phyloP scores from a whole-genome alignment of 2,329 filamentous ascomycete genomes.

The Aureobasidium subglaciale region DNA sequence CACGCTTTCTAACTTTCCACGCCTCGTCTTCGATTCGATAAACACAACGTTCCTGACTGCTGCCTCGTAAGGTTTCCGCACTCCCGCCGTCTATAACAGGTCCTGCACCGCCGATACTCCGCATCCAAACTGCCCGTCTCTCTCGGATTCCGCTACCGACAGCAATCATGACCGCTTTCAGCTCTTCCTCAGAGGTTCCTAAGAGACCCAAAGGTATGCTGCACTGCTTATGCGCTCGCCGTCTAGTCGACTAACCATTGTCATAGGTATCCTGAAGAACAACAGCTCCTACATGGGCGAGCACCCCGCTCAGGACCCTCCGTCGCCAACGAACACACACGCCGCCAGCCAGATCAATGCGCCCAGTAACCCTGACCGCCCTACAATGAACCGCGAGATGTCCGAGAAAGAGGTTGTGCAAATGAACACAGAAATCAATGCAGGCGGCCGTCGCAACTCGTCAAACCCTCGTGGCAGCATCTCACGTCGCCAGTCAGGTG shows the following conservation, averaged over 20 bases:
- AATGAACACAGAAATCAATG: constrained; percentile 90
- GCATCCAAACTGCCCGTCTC: neutral
- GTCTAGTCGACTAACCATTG: neutral
- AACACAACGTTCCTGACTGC: neutral
- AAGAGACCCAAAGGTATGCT: constrained; percentile 39
- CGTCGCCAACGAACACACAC: constrained; percentile 39
- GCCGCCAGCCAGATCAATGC: constrained; percentile 26
- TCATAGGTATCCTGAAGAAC: constrained; percentile 87
- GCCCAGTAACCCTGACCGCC: constrained; percentile 29
- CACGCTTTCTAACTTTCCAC: neutral
- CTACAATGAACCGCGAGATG: constrained; percentile 43
- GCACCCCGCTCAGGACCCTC: constrained; percentile 44
- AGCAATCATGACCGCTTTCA: constrained; percentile 2
- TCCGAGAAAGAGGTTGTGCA: constrained; percentile 84
- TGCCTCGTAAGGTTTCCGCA: neutral
- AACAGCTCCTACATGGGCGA: constrained; percentile 52
- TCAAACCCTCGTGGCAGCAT: constrained; percentile 60
- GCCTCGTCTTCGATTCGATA: neutral
- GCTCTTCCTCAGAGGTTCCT: constrained; percentile 22
- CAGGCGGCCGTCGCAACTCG: constrained; percentile 77
- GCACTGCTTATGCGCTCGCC: neutral
- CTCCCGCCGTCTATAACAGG: neutral
- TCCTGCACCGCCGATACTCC: neutral
- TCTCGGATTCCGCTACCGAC: neutral
- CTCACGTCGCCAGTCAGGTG: constrained; percentile 64